Evolutionary conservation across 140 eudicot genomes (phyloP).

Genomic region (Cichorium intybus): DNA sequence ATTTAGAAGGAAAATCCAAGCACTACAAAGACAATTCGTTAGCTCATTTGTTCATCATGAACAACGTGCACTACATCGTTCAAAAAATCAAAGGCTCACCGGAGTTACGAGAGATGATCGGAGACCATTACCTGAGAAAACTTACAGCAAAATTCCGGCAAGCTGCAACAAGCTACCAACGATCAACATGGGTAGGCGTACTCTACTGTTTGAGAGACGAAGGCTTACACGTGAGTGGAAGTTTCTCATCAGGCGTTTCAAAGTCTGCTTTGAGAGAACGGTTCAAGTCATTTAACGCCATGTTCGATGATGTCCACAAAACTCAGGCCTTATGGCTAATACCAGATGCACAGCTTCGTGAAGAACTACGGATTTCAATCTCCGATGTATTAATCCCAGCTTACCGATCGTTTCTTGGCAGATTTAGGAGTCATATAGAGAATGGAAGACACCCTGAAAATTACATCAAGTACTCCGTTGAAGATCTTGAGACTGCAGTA

Average conservation of each 20-base stretch:
- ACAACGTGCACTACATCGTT: slow-evolving; percentile 61
- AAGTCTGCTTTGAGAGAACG: slow-evolving; percentile 56
- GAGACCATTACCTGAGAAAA: slow-evolving; percentile 45
- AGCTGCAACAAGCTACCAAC: slow-evolving; percentile 51
- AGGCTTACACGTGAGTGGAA: slow-evolving; percentile 58
- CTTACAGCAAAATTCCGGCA: slow-evolving; percentile 48
- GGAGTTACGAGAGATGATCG: slow-evolving; percentile 59
- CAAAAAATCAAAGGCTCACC: slow-evolving; percentile 64
- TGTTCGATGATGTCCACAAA: slow-evolving; percentile 59
- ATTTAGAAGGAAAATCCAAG: slow-evolving; percentile 54
- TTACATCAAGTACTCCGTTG: slow-evolving; percentile 64
- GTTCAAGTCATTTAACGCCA: slow-evolving; percentile 57
- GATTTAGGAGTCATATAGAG: slow-evolving; percentile 65
- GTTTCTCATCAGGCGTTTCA: slow-evolving; percentile 72
- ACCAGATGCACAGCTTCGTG: slow-evolving; percentile 61
- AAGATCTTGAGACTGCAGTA: slow-evolving; percentile 58
- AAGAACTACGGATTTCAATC: slow-evolving; percentile 61
- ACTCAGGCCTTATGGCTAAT: slow-evolving; percentile 58
- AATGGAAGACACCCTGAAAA: slow-evolving; percentile 67
- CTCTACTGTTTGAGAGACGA: slow-evolving; percentile 63
- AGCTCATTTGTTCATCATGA: too few species aligned
- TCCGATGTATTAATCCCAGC: slow-evolving; percentile 56
- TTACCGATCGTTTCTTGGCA: slow-evolving; percentile 64
- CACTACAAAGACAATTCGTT: slow-evolving; percentile 50
- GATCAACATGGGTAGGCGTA: slow-evolving; percentile 59